Conservation (phyloP, 257 asterid genomes). For the Penstemon davidsonii region DNA sequence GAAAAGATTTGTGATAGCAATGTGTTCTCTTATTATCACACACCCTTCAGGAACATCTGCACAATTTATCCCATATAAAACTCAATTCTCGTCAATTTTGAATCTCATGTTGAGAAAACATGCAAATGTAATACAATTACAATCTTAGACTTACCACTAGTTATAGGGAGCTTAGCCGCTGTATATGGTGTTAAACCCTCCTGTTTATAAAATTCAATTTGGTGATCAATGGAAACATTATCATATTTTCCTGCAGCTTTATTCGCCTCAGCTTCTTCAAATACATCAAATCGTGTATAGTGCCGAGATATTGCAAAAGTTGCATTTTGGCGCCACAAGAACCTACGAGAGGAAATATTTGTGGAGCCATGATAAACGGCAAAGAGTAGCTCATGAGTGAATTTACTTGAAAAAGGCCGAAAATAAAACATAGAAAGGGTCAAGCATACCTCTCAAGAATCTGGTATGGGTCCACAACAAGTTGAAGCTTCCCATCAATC, state of each 20-base stretch:
- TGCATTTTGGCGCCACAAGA: constrained; percentile 92
- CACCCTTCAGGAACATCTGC: constrained; percentile 99
- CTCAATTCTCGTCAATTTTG: constrained; percentile 22
- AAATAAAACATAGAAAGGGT: constrained; percentile 7
- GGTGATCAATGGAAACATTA: constrained; percentile 71
- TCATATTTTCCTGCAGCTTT: constrained; percentile 87
- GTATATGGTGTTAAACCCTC: constrained; percentile 93
- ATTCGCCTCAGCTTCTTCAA: constrained; percentile 95
- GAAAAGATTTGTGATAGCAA: constrained; percentile 85
- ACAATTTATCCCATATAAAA: constrained; percentile 22
- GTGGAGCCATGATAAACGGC: constrained; percentile 4
- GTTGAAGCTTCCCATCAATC: constrained; percentile 97
- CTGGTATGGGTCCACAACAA: constrained; percentile 90
- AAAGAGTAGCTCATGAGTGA: neutral
- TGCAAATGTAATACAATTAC: constrained; percentile 15
- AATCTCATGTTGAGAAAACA: constrained; percentile 5
- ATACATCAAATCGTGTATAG: constrained; percentile 84
- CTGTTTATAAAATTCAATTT: constrained; percentile 70
- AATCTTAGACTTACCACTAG: constrained; percentile 62
- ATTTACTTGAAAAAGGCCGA: constrained; percentile 8
- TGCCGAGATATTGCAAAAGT: constrained; percentile 93
- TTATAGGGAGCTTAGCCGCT: constrained; percentile 82
- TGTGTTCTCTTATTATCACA: constrained; percentile 84
- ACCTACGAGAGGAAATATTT: constrained; percentile 46
- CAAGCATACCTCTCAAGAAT: constrained; percentile 78